Evolutionary conservation across 495 filamentous ascomycete species (phyloP), one percentile per base, ranked within the genome.

Genomic region (Diplogelasinospora grovesii): DNA sequence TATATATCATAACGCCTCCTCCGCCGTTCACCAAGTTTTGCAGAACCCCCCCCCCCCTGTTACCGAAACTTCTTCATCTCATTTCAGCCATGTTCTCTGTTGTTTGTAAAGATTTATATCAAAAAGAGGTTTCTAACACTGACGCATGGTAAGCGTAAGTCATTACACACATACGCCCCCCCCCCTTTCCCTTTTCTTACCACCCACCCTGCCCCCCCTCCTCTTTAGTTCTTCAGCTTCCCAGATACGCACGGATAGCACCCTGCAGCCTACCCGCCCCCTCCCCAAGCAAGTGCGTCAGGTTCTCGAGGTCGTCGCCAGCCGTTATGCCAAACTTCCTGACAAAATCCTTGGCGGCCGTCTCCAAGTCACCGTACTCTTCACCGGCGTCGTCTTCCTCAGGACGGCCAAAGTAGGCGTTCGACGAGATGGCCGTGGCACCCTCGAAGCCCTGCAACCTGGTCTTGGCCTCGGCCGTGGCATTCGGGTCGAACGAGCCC

Each of bases 261-360:
- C 87, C 87, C 70, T 95, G 87, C 56, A 97, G 64, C 61, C 78
- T 81, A 25, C 69, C 74, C 13, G 87, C 89, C 15, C 86, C 92
- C 53, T 95, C 88, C 4, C 92, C 92, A 9, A 95, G 58, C 34
- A 85, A 70, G 46, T 79, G 73, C 3, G 82, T 82, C 46, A 96
- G 58, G 57, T 93, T 93, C 60, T 97, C 93, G 25, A 98, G 58
- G 61, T 98, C 92, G 57, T 97, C 92, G 28, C 85, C 87, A 24
- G 90, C 89, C 2, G 90, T 97, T 46, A 95, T 83, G 3, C 92
- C 92, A 54, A 97, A 97, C 50, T 84, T 85, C 35, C 93, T 75
- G 15, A 96, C 78, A 63, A 97, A 90, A 61, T 98, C 93, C 69
- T 85, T 92, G 16, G 92, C 92, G 0, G 87, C 87, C n/a, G 63